These are phyloP conservation scores for Xylaria sp. DNA, from an alignment of 2,329 filamentous ascomycete species.

Conservation along the genomic window DNA sequence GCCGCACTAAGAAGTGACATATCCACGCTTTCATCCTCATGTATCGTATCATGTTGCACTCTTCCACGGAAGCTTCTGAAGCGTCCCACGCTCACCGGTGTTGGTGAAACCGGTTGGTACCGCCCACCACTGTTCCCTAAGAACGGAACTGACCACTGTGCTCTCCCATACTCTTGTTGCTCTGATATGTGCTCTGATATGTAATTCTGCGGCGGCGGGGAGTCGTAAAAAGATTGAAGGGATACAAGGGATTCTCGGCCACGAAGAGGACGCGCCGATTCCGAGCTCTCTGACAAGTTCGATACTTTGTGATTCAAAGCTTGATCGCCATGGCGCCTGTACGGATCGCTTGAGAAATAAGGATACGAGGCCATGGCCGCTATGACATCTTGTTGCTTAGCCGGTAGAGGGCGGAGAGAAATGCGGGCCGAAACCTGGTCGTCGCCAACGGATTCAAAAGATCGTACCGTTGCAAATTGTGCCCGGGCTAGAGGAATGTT, in stretches of 20 bases:
- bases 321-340: slow-evolving; percentile 27
- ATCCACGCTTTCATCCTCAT: slow-evolving; percentile 42
- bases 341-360: slow-evolving; percentile 29
- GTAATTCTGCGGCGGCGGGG: slow-evolving; percentile 12
- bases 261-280: slow-evolving; percentile 30
- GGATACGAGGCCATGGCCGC: slow-evolving; percentile 36
- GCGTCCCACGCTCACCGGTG: slow-evolving; percentile 27
- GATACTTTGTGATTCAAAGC: slow-evolving; percentile 40
- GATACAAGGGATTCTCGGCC: slow-evolving; percentile 43
- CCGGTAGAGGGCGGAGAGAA: neutral
- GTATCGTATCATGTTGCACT: slow-evolving; percentile 37
- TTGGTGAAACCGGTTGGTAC: slow-evolving; percentile 34
- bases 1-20: slow-evolving; percentile 40
- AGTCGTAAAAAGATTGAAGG: slow-evolving; percentile 38
- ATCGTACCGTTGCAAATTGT: neutral
- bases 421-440: neutral
- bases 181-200: slow-evolving; percentile 24
- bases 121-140: slow-evolving; percentile 27
- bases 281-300: slow-evolving; percentile 37
- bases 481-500: neutral
- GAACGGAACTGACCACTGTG: slow-evolving; percentile 36
- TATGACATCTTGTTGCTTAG: slow-evolving; percentile 28
- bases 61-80: slow-evolving; percentile 36
- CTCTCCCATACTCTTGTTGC: slow-evolving; percentile 27
- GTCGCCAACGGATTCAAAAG: neutral